Base-by-base conservation (phyloP, 1,284 basidiomycete species). In the Heterobasidion annosum region DNA sequence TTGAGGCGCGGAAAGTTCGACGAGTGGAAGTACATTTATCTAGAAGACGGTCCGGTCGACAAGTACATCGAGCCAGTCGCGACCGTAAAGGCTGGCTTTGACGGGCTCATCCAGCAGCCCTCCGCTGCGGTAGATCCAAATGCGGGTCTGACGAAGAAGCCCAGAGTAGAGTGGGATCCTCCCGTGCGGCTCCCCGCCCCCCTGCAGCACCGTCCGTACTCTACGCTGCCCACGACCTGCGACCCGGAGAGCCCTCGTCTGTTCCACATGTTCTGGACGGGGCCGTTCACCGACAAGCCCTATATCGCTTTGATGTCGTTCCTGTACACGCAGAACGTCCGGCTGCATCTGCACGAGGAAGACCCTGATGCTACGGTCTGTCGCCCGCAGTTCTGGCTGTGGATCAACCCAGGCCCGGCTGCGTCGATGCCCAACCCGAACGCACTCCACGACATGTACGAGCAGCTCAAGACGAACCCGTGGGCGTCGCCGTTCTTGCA, bases 241-340 rank as follows among this genome's bases (percentile, higher is more conserved):
- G 83, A 85, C 61, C 75, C 81, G 0, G 77, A 81, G 52, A 77
- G 85, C 61, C 80, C 85, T 9, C 77, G 82, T 25, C 70, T 88
- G 47, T 89, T 86, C 73, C 87, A 90, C 70, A 87, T 89, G 76
- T 90, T 88, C 70, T 89, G 87, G 86, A 82, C 85, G 0, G 87
- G 87, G 2, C 78, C 83, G 0, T 88, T 90, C 71, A 87, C 84
- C 6, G 85, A 89, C 69, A 88, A 88, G 65, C 87, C 87, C 2
- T 88, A 88, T 71, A 77, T 85, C 63, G 83, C 86, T 0, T 71
- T 88, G 55, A 71, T 86, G 51, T 88, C 86, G 8, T 89, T 84
- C 73, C 71, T 89, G 40, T 89, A 78, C 69, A 88, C 87, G 0
- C 87, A 90, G 63, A 88, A 88, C 61, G 71, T 83, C n/a, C 82